Evolutionary conservation across 768 basidiomycete genomes (phyloP), one percentile per base, ranked within the genome.

Genomic region (Tulasnella sp.): DNA sequence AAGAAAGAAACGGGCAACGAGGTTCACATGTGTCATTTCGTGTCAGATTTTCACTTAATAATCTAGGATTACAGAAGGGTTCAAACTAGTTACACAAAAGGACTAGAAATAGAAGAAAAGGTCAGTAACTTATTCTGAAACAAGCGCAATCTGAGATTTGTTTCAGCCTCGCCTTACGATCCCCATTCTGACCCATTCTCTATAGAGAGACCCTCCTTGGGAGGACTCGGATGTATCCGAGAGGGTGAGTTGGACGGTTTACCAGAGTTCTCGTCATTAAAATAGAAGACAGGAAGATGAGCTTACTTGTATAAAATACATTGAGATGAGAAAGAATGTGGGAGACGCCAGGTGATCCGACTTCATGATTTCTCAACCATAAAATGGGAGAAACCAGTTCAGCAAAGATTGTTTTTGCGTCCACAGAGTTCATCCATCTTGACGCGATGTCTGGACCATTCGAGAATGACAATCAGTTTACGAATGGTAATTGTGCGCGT

Each of bases 251-350:
- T 15, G 52, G 13, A 12, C 50, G 37, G 45, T 48, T 57, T 57
- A 57, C 56, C 56, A 57, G 55, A 56, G 33, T 57, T 46, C 20
- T 50, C 56, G 45, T 57, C 54, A 37, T 48, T 43, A 48, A 54
- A 46, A 24, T 24, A 19, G 33, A 16, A 7, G 37, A 24, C 16
- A 39, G 6, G 44, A 51, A 25, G 4, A 2, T 8, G 19, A 51
- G 39, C 16, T n/a, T 6, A 29, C 7, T 10, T 34, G 15, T 8
- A 8, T 22, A 41, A 22, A 29, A 52, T 10, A 20, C 24, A 32
- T 19, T 13, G 16, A 16, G 8, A 50, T 4, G 13, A 34, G 32
- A 34, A 6, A 22, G 28, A 19, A 46, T 53, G 54, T 56, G 35
- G 48, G 41, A 10, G 48, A 46, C 54, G 41, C 42, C 48, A 57